These are phyloP conservation scores for Phoma sp. DNA, from an alignment of 2,329 filamentous ascomycete genomes.

Conservation along the genomic window DNA sequence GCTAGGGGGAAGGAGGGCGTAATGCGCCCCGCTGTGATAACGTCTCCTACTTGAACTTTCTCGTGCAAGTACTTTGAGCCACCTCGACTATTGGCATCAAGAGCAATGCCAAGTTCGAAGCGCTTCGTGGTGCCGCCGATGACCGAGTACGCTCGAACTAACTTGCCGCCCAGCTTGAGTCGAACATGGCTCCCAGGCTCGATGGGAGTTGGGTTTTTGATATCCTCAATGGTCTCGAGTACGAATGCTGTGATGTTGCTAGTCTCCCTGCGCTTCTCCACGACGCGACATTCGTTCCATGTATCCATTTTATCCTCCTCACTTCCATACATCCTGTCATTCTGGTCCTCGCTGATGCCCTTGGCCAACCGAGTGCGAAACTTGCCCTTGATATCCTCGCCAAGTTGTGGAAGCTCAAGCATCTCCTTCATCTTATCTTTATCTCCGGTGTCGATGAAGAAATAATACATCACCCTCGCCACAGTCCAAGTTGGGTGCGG, in stretches of 20 bases:
- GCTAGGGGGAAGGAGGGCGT: constrained; percentile 57
- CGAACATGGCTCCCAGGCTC: constrained; percentile 62
- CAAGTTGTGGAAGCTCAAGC: constrained; percentile 54
- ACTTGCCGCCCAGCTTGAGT: constrained; percentile 62
- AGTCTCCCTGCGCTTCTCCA: constrained; percentile 61
- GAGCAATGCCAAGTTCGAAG: constrained; percentile 66
- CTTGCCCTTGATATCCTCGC: constrained; percentile 57
- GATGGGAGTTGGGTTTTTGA: constrained; percentile 42
- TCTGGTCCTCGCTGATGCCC: constrained; percentile 43
- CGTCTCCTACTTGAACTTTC: constrained; percentile 54
- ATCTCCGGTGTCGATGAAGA: constrained; percentile 63
- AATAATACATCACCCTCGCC: constrained; percentile 66
- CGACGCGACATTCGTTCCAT: constrained; percentile 52
- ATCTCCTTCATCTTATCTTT: constrained; percentile 54
- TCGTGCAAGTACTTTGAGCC: constrained; percentile 67
- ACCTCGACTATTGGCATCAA: constrained; percentile 63
- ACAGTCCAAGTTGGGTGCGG: constrained; percentile 67
- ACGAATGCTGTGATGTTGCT: constrained; percentile 59
- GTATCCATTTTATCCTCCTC: constrained; percentile 38
- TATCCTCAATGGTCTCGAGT: constrained; percentile 55
- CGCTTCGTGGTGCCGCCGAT: constrained; percentile 57
- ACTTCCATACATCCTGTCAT: constrained; percentile 35
- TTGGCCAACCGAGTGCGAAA: constrained; percentile 62
- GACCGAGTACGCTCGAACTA: constrained; percentile 67
- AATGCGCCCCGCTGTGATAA: constrained; percentile 60